These are phyloP conservation scores for Fraxinus anomala DNA, from an alignment of 257 asterid genomes.

Conservation along the genomic window DNA sequence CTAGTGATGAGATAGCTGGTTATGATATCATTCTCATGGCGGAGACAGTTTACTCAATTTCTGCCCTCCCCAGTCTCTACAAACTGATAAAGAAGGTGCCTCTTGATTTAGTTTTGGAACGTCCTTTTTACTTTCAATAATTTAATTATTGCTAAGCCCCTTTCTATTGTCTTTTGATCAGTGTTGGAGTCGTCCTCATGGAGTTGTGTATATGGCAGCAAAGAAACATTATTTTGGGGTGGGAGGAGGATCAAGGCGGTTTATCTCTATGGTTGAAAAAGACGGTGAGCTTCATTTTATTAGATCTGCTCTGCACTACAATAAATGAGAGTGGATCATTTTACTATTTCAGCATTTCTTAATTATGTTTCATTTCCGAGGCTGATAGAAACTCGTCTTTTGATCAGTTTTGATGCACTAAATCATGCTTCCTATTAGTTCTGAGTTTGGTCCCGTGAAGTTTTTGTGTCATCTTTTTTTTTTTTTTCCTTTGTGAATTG, in stretches of 20 bases:
- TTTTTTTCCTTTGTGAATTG: not conserved
- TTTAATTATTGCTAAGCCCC: constrained; percentile 22
- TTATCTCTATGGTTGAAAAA: constrained; percentile 73
- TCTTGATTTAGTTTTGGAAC: constrained; percentile 11
- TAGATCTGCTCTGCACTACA: not conserved
- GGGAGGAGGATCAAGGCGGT: constrained; percentile 93
- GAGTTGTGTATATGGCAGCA: constrained; percentile 92
- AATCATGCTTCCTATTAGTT: not conserved
- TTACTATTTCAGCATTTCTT: not conserved
- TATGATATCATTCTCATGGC: constrained; percentile 95
- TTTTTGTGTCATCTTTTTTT: not conserved
- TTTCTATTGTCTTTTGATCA: constrained; percentile 27
- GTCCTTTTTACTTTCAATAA: not conserved
- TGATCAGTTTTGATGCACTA: not conserved
- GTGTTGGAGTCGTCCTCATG: constrained; percentile 63
- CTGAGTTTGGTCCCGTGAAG: not conserved
- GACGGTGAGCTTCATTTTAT: constrained; percentile 57
- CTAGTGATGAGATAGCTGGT: constrained; percentile 34
- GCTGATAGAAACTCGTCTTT: not conserved
- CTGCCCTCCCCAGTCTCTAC: constrained; percentile 65
- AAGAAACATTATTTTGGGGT: constrained; percentile 95
- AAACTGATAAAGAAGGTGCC: constrained; percentile 74
- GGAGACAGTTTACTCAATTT: constrained; percentile 88
- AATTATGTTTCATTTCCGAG: not conserved
- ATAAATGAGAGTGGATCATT: not conserved